A percentile compares a stretch with the other conserved stretches of the same genome.
phyloP scores from a whole-genome alignment of 805 yeast species.

The Cyberlindnera mycetangii region DNA sequence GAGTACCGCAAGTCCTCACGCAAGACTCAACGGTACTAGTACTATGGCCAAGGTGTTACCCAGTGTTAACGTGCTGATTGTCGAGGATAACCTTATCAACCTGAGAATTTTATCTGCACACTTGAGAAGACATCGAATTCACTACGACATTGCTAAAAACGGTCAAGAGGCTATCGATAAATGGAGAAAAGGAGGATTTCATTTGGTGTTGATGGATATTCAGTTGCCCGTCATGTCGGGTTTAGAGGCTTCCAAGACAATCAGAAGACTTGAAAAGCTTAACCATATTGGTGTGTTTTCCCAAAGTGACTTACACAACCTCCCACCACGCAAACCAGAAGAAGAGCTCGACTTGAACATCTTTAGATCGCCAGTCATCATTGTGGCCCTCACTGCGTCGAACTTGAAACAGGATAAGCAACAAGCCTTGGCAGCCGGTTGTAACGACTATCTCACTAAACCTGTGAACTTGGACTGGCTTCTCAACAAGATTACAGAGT shows the following conservation, averaged over 20 bases:
- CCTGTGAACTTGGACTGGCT: constrained; percentile 96
- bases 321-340: constrained; percentile 32
- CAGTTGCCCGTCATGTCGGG: constrained; percentile 97
- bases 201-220: constrained; percentile 93
- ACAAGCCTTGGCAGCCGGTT: constrained; percentile 93
- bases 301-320: constrained; percentile 23
- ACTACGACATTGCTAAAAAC: constrained; percentile 82
- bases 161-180: constrained; percentile 94
- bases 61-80: constrained; percentile 85
- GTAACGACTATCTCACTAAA: constrained; percentile 93
- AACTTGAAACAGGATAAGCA: constrained; percentile 81
- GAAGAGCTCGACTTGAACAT: constrained; percentile 57
- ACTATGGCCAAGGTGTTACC: constrained; percentile 68
- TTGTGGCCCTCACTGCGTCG: constrained; percentile 94
- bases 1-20: constrained; percentile 1
- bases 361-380: constrained; percentile 94
- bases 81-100: constrained; percentile 94
- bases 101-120: constrained; percentile 89
- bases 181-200: constrained; percentile 94
- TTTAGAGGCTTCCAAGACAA: constrained; percentile 89
- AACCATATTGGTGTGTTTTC: constrained; percentile 65
- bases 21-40: constrained; percentile 18
- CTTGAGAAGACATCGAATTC: constrained; percentile 78
- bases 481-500: constrained; percentile 88
- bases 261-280: constrained; percentile 75